phyloP scores from a whole-genome alignment of 2,329 filamentous ascomycete species.

The Colletotrichum truncatum region DNA sequence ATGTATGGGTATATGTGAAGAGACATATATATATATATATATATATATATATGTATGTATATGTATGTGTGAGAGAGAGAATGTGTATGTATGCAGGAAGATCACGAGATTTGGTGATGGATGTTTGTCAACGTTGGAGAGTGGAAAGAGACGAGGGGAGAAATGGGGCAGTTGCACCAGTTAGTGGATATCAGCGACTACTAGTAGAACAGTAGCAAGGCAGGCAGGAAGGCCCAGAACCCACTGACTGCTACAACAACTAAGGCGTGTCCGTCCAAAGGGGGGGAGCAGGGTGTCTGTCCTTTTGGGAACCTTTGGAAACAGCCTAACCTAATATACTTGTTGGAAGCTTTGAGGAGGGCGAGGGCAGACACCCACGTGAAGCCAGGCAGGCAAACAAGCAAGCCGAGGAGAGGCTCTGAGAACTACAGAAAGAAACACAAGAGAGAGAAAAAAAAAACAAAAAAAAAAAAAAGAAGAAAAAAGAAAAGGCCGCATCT shows the following conservation, averaged over 20 bases:
- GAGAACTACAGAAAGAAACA: too few relatives aligned
- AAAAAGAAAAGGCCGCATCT: neutral
- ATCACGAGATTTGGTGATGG: too few relatives aligned
- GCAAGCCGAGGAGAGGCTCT: too few relatives aligned
- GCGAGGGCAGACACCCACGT: neutral
- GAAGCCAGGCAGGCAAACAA: neutral
- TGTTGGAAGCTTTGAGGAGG: neutral
- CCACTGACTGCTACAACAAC: neutral
- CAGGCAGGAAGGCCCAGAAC: neutral
- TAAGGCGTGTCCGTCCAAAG: neutral
- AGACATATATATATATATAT: neutral
- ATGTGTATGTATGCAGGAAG: too few relatives aligned
- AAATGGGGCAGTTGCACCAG: too few relatives aligned
- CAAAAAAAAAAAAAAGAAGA: neutral
- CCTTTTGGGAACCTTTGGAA: neutral
- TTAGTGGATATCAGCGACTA: neutral
- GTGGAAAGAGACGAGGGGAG: too few relatives aligned
- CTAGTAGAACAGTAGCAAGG: neutral
- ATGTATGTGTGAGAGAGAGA: neutral
- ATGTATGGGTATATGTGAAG: neutral
- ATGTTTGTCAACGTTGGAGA: too few relatives aligned
- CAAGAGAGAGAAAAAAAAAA: too few relatives aligned
- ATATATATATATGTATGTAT: neutral
- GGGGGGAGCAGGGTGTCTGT: too few relatives aligned
- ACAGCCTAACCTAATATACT: slow-evolving; percentile 1